Conservation (phyloP, 2,329 filamentous ascomycete species). For the Penicillium sp. region DNA sequence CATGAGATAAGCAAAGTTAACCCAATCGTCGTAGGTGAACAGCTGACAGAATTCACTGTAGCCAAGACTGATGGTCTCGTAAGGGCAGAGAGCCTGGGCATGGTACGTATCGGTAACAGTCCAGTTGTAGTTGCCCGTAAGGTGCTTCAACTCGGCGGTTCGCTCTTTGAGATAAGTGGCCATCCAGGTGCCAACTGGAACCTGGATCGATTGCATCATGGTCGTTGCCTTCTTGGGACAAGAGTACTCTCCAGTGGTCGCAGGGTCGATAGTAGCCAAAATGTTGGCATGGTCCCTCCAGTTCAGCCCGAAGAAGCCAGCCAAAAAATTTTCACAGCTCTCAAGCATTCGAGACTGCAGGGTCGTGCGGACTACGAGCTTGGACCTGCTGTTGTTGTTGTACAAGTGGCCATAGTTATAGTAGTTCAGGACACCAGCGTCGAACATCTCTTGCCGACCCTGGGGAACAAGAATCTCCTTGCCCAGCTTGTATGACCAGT, state of each 20-base stretch:
- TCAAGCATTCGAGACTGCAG: slow-evolving; percentile 78
- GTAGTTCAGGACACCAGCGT: slow-evolving; percentile 69
- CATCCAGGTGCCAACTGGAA: slow-evolving; percentile 57
- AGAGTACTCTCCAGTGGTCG: slow-evolving; percentile 66
- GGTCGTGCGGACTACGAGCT: slow-evolving; percentile 72
- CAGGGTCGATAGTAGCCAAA: slow-evolving; percentile 69
- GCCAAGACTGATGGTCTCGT: slow-evolving; percentile 75
- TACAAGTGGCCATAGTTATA: slow-evolving; percentile 74
- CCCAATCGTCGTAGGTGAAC: slow-evolving; percentile 76
- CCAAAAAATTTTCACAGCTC: slow-evolving; percentile 75
- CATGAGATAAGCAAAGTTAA: slow-evolving; percentile 69
- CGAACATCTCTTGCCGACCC: slow-evolving; percentile 72
- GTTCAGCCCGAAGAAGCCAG: slow-evolving; percentile 75
- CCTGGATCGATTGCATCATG: slow-evolving; percentile 19
- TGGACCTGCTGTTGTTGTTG: slow-evolving; percentile 62
- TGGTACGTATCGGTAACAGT: slow-evolving; percentile 65
- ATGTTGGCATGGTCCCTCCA: slow-evolving; percentile 73
- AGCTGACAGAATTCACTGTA: slow-evolving; percentile 74
- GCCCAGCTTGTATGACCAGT: slow-evolving; percentile 70
- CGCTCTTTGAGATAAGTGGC: slow-evolving; percentile 67
- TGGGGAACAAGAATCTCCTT: slow-evolving; percentile 71
- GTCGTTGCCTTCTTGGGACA: slow-evolving; percentile 62
- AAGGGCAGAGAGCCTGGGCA: slow-evolving; percentile 72
- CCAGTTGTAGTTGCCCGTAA: slow-evolving; percentile 64
- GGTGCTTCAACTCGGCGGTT: slow-evolving; percentile 59